A percentile compares a stretch with the other conserved stretches of the same genome.
Conservation (phyloP, 345 rosid genomes). For the Heritiera littoralis region DNA sequence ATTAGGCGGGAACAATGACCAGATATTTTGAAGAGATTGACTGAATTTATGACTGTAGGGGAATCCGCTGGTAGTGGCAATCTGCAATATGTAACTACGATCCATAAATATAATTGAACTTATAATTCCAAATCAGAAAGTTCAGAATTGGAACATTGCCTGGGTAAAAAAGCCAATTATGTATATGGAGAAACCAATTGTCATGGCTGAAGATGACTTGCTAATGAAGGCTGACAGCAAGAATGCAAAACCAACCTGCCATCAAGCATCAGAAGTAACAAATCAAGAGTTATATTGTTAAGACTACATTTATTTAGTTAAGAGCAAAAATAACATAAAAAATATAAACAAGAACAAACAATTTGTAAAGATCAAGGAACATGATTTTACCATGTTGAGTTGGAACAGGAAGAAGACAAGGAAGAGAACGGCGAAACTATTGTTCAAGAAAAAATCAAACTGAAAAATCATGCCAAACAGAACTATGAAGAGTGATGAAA, state of each 20-base stretch:
- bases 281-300: constrained; percentile 19
- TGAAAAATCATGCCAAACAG: constrained; percentile 96
- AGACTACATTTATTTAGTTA: constrained; percentile 5
- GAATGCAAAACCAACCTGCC: constrained; percentile 79
- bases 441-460: constrained; percentile 89
- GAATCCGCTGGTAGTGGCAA: constrained; percentile 59
- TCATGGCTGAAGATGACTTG: constrained; percentile 77
- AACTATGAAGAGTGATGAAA: constrained; percentile 73
- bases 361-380: background rate
- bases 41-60: constrained; percentile 47
- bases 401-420: constrained; percentile 84
- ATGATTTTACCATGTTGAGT: constrained; percentile 68
- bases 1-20: constrained; percentile 95
- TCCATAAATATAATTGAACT: constrained; percentile 22
- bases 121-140: constrained; percentile 8
- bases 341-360: constrained; percentile 7
- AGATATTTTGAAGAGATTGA: constrained; percentile 40
- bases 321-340: constrained; percentile 12
- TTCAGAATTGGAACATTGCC: constrained; percentile 44
- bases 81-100: constrained; percentile 39
- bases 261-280: constrained; percentile 23
- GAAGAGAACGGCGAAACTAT: constrained; percentile 67
- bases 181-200: constrained; percentile 74
- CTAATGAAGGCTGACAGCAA: constrained; percentile 81
- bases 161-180: constrained; percentile 78